phyloP scores from a whole-genome alignment of 202 grass and related monocot species.

The Brachypodium distachyon region DNA sequence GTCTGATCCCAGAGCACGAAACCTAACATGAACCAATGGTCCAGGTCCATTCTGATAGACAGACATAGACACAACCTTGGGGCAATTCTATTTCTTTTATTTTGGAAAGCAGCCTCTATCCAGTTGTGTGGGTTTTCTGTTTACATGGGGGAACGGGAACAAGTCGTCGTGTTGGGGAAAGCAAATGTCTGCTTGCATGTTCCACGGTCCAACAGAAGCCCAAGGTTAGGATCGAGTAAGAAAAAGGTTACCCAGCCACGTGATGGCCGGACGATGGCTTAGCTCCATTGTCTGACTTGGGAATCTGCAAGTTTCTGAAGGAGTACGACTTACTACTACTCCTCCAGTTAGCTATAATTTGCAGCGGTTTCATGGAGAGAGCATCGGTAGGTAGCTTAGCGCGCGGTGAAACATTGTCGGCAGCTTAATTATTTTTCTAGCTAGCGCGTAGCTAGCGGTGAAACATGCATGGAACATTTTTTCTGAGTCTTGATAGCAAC shows the following conservation, averaged over 20 bases:
- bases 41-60: neutral
- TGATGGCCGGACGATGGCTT: too few species aligned
- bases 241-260: neutral
- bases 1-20: neutral
- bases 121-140: neutral
- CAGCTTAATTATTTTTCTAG: slow-evolving; percentile 10
- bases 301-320: too few species aligned
- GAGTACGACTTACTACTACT: too few species aligned
- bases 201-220: neutral
- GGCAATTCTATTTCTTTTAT: neutral
- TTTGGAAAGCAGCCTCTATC: neutral
- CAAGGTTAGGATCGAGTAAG: too few species aligned
- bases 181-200: slow-evolving; percentile 7
- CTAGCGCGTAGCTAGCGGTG: too few species aligned
- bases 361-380: neutral
- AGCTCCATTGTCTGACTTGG: too few species aligned
- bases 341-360: too few species aligned
- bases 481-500: slow-evolving; percentile 13
- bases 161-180: slow-evolving; percentile 1
- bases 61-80: neutral
- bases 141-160: neutral
- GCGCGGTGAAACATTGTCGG: slow-evolving; percentile 37
- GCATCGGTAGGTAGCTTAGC: neutral
- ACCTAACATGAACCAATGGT: neutral
- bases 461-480: neutral